Conservation (phyloP, 768 basidiomycete species). For the Lactifluus echinatus region DNA sequence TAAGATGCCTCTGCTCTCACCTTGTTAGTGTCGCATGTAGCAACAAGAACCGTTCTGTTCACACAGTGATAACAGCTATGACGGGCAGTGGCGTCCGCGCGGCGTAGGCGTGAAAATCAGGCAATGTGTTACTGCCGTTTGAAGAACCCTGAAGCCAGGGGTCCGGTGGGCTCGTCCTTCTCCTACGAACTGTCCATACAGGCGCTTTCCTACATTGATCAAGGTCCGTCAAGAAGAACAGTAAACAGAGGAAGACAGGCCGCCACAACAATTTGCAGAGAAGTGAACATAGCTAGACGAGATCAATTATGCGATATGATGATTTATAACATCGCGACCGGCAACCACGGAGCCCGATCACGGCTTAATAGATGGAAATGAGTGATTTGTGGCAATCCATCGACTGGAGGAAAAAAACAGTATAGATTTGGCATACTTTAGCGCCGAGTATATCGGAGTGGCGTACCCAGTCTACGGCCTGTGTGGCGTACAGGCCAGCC, state of each 20-base stretch:
- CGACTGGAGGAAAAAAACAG: background rate
- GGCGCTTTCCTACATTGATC: background rate
- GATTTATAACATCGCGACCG: background rate
- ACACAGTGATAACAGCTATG: background rate
- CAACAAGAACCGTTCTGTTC: background rate
- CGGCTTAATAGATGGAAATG: background rate
- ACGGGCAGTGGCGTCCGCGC: background rate
- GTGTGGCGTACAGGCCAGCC: background rate
- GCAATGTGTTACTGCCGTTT: background rate
- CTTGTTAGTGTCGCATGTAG: background rate
- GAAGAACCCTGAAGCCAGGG: background rate
- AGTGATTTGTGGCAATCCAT: background rate
- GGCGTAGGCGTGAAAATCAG: background rate
- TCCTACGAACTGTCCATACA: background rate
- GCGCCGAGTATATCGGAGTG: constrained; percentile 8
- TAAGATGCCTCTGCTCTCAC: background rate
- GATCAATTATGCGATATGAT: background rate
- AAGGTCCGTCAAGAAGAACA: background rate
- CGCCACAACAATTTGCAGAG: background rate
- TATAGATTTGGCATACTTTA: background rate
- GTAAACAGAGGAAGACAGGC: background rate
- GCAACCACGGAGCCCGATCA: constrained; percentile 6
- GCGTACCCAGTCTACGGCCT: background rate
- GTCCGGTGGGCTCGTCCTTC: background rate
- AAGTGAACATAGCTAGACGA: background rate